Base-by-base conservation (phyloP, 148 eudicot genomes). In the Rhododendron ferrugineum region DNA sequence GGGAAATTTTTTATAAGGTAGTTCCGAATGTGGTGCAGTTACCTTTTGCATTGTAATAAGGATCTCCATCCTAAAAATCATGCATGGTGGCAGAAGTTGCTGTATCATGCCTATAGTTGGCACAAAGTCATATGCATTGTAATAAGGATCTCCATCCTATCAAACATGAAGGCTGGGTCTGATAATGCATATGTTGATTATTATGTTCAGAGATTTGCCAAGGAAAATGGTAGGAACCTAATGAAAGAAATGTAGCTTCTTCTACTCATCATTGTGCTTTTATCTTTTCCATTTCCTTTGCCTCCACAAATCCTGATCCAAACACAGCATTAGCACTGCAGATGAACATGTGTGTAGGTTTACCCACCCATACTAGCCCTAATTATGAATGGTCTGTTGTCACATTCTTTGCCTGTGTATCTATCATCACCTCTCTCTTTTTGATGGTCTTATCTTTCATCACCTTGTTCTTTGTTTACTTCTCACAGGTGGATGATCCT, bases 401-500 rank as follows among this genome's bases (percentile, higher is more conserved):
- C 47, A 6, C 58, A 66, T 68, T 46, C 30, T 44, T 28, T 68
- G 52, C 81, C 3, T 10, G 28, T 44, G 49, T 10, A 42, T 75
- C 23, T 36, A 7, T 75, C 60, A 15, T 18, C 60, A 54, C 60
- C 60, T 18, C 16, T 16, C 22, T 54, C 2, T 54, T 54, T 54
- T 54, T 52, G 5, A 6, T 6, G 10, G 26, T 58, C 10, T 46
- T 22, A 20, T 56, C 58, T 52, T 52, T 14, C 13, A 22, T 11
- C 50, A 42, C 44, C 23, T 52, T 72, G 26, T 49, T 68, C 28
- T 87, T 64, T 78, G 8, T 83, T 40, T 79, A n/a, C 66, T 73
- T 72, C 18, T 50, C 91, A 83, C 91, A 96, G 99, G 93, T 96
- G 88, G 96, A 95, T 90, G 99, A 95, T 88, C 99, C 99, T 26